Evolutionary conservation across 106 monocot species (phyloP).

Genomic region (Dioscorea alata): DNA sequence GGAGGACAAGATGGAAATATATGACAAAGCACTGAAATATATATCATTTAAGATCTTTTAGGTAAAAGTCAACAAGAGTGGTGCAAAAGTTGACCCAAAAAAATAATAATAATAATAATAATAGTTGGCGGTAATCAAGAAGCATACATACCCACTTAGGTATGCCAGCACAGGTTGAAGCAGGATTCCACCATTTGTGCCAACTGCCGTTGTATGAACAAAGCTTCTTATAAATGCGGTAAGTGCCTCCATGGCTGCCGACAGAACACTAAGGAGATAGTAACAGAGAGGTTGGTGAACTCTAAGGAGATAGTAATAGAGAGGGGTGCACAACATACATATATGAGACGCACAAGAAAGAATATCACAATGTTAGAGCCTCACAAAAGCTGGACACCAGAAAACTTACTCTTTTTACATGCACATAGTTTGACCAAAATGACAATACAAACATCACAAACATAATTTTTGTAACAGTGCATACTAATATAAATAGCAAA

Average conservation of each 20-base stretch:
- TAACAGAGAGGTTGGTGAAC: not conserved
- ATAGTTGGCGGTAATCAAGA: not conserved
- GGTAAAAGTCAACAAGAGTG: not conserved
- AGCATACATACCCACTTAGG: slow-evolving; percentile 56
- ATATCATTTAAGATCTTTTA: not conserved
- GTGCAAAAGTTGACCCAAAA: not conserved
- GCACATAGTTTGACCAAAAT: too few species aligned
- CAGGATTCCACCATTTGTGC: slow-evolving; percentile 40
- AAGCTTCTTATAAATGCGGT: slow-evolving; percentile 86
- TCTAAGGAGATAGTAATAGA: slow-evolving; percentile 27
- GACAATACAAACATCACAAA: too few species aligned
- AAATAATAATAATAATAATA: too few species aligned
- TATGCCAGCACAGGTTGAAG: slow-evolving; percentile 96
- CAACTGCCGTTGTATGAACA: slow-evolving; percentile 32
- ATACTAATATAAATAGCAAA: too few species aligned
- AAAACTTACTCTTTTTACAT: too few species aligned
- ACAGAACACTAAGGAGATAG: slow-evolving; percentile 54
- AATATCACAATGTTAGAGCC: too few species aligned
- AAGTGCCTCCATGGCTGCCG: slow-evolving; percentile 85
- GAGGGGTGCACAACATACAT: not conserved
- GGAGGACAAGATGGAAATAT: slow-evolving; percentile 41
- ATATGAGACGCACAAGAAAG: too few species aligned
- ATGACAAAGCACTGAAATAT: slow-evolving; percentile 68
- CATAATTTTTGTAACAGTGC: too few species aligned
- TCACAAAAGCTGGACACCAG: too few species aligned